phyloP scores from a whole-genome alignment of 2,329 filamentous ascomycete species.

The Apiospora malaysiana region DNA sequence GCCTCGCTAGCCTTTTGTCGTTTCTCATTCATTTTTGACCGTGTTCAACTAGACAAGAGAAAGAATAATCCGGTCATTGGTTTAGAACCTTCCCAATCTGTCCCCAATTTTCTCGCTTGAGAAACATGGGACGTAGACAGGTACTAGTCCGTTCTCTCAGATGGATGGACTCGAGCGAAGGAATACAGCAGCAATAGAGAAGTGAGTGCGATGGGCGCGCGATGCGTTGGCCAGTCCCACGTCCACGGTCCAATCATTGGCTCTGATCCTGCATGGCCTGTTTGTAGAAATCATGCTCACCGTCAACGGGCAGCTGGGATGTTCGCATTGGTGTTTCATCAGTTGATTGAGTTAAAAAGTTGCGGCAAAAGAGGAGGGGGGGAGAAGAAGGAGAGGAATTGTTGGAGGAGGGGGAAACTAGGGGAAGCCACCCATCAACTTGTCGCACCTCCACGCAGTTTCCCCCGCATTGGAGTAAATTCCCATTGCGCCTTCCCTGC shows the following conservation, averaged over 20 bases:
- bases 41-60: background rate
- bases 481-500: background rate
- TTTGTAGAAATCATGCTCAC: background rate
- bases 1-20: background rate
- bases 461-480: background rate
- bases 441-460: background rate
- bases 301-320: background rate
- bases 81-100: background rate
- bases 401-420: background rate
- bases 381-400: background rate
- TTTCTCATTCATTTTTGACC: background rate
- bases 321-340: slow-evolving; percentile 8
- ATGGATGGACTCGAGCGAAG: background rate
- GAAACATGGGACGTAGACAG: background rate
- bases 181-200: background rate
- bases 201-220: background rate
- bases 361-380: background rate
- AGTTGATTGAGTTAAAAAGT: slow-evolving; percentile 12
- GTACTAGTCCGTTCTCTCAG: no score
- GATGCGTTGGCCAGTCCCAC: slow-evolving; percentile 15
- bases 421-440: slow-evolving; percentile 1
- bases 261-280: background rate
- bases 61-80: background rate
- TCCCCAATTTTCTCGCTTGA: slow-evolving; percentile 5
- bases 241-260: slow-evolving; percentile 3